Evolutionary conservation across 352 stramenopile genomes (phyloP).

Genomic region (Elongisporangium undulatum): DNA sequence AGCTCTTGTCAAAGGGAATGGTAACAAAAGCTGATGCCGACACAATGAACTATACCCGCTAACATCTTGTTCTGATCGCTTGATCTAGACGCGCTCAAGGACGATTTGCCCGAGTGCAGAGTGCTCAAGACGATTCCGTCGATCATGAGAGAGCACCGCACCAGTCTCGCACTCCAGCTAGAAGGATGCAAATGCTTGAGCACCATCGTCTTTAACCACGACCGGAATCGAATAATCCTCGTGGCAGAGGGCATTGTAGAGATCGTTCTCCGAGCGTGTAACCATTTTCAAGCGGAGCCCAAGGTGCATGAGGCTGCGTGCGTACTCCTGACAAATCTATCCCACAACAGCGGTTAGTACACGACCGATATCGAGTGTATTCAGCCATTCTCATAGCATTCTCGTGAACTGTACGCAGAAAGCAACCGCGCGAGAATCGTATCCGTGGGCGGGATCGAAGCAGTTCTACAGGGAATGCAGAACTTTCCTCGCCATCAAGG

Average conservation of each 20-base stretch:
- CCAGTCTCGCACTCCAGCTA: conserved; percentile 61
- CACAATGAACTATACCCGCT: background rate
- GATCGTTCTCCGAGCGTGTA: conserved; percentile 58
- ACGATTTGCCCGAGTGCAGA: conserved; percentile 69
- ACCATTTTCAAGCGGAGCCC: conserved; percentile 36
- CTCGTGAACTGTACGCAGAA: conserved; percentile 30
- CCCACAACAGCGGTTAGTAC: conserved; percentile 70
- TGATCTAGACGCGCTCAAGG: conserved; percentile 50
- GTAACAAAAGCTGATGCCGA: conserved; percentile 8
- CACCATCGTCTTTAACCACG: conserved; percentile 65
- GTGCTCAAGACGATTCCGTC: conserved; percentile 51
- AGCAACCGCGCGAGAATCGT: conserved; percentile 79
- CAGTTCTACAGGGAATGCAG: conserved; percentile 83
- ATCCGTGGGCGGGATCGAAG: conserved; percentile 66
- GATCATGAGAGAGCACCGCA: conserved; percentile 55
- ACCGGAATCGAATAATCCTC: conserved; percentile 71
- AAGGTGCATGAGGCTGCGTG: conserved; percentile 75
- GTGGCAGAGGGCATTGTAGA: conserved; percentile 64
- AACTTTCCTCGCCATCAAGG: conserved; percentile 55
- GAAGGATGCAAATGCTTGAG: conserved; percentile 77
- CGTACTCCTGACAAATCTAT: conserved; percentile 81
- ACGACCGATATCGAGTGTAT: conserved; percentile 4
- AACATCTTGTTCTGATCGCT: conserved; percentile 7
- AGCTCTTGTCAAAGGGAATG: conserved; percentile 43
- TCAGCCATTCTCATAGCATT: conserved; percentile 5